Evolutionary conservation across 1,284 basidiomycete genomes (phyloP), one percentile per base, ranked within the genome.

Genomic region (Coriolopsis trogii): DNA sequence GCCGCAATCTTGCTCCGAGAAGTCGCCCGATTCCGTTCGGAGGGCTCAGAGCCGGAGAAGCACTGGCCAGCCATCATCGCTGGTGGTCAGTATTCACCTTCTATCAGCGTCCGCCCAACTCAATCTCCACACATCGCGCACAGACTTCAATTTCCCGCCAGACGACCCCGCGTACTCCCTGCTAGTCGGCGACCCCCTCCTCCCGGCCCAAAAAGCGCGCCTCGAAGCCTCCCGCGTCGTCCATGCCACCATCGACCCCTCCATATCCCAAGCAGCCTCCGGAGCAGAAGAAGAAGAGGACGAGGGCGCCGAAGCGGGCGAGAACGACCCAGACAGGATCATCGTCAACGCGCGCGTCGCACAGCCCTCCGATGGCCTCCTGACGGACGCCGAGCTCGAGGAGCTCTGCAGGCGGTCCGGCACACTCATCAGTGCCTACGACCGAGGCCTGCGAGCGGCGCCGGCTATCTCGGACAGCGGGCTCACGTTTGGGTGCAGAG

Each of bases 91-190:
- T 55, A 16, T 41, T 48, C 24, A 26, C 25, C 39, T 41, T n/a
- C 10, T 3, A 15, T 30, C 13, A 31, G 26, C 6, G 29, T 15
- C 3, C 37, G 3, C n/a, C 40, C 10, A 16, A 29, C 18, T 12
- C 12, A 26, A 10, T 48, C n/a, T 26, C n/a, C 33, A 13, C 9
- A 16, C 4, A 34, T 16, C n/a, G n/a, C 13, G 13, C 33, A 0
- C 59, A 95, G 96, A 98, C 69, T 94, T 98, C 72, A 98, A 98
- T 70, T 94, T 94, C 47, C 75, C 86, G 30, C 96, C 96, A 0
- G 81, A 82, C 57, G 95, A 97, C 66, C 78, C 90, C 2, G 85
- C 85, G 0, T 98, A 99, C 67, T 82, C 89, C 20, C 77, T 98
- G n/a, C 69, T 96, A 9, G 80, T 85, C 1, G 80, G 83, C 12